phyloP scores from a whole-genome alignment of 2,329 filamentous ascomycete species.

The Reticulascus tulasneorum region DNA sequence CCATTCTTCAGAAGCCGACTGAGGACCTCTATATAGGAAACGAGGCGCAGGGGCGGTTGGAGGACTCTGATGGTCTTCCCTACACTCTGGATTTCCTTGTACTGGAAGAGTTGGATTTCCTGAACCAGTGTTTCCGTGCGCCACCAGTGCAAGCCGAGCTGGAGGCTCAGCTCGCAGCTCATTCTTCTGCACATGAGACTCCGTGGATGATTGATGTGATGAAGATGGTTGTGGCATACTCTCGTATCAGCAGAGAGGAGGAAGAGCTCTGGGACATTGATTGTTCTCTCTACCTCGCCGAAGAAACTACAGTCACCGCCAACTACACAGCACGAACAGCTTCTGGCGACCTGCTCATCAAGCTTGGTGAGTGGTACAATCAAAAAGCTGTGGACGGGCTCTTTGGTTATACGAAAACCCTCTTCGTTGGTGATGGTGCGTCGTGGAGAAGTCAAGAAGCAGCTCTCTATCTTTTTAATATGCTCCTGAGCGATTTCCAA shows the following conservation, averaged over 20 bases:
- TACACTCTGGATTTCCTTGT: constrained; percentile 93
- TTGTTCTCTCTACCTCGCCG: constrained; percentile 89
- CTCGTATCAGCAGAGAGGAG: constrained; percentile 87
- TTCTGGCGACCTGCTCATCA: constrained; percentile 87
- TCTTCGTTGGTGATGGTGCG: constrained; percentile 57
- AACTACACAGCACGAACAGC: constrained; percentile 95
- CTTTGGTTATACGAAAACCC: constrained; percentile 67
- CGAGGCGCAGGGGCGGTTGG: constrained; percentile 80
- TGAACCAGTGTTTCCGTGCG: constrained; percentile 86
- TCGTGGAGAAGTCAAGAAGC: constrained; percentile 70
- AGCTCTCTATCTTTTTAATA: constrained; percentile 78
- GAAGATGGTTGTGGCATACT: constrained; percentile 78
- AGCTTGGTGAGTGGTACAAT: constrained; percentile 85
- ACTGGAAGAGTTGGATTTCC: constrained; percentile 89
- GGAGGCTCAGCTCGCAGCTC: constrained; percentile 68
- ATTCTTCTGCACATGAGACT: constrained; percentile 56
- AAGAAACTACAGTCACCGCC: constrained; percentile 89
- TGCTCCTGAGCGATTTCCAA: constrained; percentile 76
- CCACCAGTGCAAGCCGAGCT: constrained; percentile 85
- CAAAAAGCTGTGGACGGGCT: constrained; percentile 73
- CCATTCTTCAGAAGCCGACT: constrained; percentile 67
- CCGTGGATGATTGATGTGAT: constrained; percentile 86
- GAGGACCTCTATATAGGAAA: constrained; percentile 80
- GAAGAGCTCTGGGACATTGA: constrained; percentile 96
- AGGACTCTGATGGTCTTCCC: constrained; percentile 86